phyloP scores from a whole-genome alignment of 805 yeast species.

The Brettanomyces bruxellensis region DNA sequence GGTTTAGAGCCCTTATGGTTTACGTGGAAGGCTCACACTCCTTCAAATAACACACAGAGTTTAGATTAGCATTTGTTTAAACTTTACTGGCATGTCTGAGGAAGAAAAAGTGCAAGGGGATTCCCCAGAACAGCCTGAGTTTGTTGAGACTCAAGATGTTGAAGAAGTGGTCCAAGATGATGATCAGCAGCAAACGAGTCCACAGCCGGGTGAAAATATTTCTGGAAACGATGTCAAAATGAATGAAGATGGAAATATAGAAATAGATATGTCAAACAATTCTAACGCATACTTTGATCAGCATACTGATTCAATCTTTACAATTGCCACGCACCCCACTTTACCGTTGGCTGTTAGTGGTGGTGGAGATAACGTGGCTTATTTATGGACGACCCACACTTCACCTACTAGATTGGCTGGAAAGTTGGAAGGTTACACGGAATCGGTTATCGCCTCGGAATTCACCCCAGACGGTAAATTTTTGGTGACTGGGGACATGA shows the following conservation, averaged over 20 bases:
- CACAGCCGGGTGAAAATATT: constrained; percentile 25
- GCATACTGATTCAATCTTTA: constrained; percentile 81
- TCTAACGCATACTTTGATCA: constrained; percentile 83
- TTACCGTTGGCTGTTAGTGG: constrained; percentile 86
- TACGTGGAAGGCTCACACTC: too few relatives aligned
- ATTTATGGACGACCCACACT: constrained; percentile 86
- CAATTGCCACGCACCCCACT: constrained; percentile 74
- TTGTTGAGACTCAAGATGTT: constrained; percentile 21
- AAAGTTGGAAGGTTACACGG: constrained; percentile 73
- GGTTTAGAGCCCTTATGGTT: too few relatives aligned
- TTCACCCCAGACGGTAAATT: constrained; percentile 78
- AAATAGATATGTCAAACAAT: constrained; percentile 83
- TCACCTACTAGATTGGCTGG: constrained; percentile 76
- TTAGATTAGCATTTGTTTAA: too few relatives aligned
- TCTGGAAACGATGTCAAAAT: constrained; percentile 7
- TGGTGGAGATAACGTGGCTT: constrained; percentile 88
- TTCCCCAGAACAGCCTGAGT: constrained; percentile 14
- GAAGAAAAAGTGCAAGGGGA: neutral
- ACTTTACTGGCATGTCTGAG: too few relatives aligned
- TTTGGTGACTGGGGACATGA: constrained; percentile 90
- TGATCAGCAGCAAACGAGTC: constrained; percentile 31
- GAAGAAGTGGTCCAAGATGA: constrained; percentile 25
- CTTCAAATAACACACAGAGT: too few relatives aligned
- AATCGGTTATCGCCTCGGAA: constrained; percentile 77
- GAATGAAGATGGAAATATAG: constrained; percentile 46